Evolutionary conservation across 2,329 filamentous ascomycete genomes (phyloP), one percentile per base, ranked within the genome.

Genomic region (Microsporum ferrugineum): DNA sequence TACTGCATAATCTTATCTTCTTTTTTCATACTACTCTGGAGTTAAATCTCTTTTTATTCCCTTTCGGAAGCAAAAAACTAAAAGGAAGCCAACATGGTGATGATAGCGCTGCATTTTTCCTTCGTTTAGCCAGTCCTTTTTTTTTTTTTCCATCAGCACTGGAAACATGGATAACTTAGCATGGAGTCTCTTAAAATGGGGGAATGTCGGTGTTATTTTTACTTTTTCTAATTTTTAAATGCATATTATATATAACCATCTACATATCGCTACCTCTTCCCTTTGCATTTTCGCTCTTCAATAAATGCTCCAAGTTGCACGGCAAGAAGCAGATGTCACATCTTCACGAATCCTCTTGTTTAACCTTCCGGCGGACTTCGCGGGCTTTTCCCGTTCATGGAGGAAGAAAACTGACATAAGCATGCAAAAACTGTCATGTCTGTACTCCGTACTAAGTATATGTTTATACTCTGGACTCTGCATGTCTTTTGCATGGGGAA

Each of bases 71-170:
- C 33, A 55, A 55, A 43, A 23, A 55, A 34, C 36, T 36, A 34
- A 55, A 55, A 55, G 51, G 51, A 55, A 55, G 51, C 29, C 51
- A 55, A 55, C 51, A 55, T 17, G 29, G 51, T 55, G 33, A 55
- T 55, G 51, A 55, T 38, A 55, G 51, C 51, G 51, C 31, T 55
- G 33, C 51, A 55, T 55, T 34, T 38, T n/a, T 29, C 31, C 17
- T 55, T 55, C 12, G 17, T 51, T 53, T 29, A 34, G 27, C 31
- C 27, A 14, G 17, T 31, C 31, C 5, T 53, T 53, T 51, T 53
- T 8, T 53, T 53, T 53, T 10, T 29, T 53, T 34, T 14, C 14
- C 27, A 51, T 51, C 27, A 31, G n/a, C 45, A 29, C 27, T 51
- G 23, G 27, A 5, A 23, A 51, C 45, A 29, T 55, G 31, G 51